phyloP scores from a whole-genome alignment of 169 alveolate species.

The Blepharisma undulans region DNA sequence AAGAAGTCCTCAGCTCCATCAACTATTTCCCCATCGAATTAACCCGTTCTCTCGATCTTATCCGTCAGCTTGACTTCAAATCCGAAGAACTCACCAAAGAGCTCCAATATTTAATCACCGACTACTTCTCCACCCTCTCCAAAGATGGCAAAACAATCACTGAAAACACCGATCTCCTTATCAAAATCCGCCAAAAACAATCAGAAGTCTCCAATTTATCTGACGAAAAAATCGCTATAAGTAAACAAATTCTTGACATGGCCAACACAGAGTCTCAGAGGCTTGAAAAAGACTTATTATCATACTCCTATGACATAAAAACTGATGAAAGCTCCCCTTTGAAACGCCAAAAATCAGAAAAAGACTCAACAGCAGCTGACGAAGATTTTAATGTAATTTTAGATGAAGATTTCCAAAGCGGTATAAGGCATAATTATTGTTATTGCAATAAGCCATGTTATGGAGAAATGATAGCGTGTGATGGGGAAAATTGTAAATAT shows the following conservation, averaged over 20 bases:
- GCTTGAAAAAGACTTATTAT: not conserved
- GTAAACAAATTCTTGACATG: not conserved
- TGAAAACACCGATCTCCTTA: not conserved
- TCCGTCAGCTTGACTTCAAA: not conserved
- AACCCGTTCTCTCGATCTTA: not conserved
- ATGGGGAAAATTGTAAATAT: conserved; percentile 70
- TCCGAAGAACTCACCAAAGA: not conserved
- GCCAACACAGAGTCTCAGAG: not conserved
- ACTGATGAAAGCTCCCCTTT: not conserved
- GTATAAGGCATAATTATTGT: conserved; percentile 11
- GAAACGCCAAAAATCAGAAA: not conserved
- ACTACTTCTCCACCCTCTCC: not conserved
- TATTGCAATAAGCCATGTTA: conserved; percentile 18
- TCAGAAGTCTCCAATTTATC: not conserved
- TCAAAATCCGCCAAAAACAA: not conserved
- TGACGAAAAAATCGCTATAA: conserved; percentile 2
- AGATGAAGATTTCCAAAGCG: not conserved
- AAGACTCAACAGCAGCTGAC: not conserved
- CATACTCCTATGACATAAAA: not conserved
- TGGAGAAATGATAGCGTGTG: conserved; percentile 84
- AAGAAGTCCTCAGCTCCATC: not conserved
- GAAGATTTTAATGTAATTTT: not conserved
- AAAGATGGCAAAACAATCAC: not conserved
- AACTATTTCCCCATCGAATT: not conserved
- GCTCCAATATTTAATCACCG: not conserved